These are phyloP conservation scores for Danielozyma ontarioensis DNA, from an alignment of 805 yeast genomes.

Conservation along the genomic window DNA sequence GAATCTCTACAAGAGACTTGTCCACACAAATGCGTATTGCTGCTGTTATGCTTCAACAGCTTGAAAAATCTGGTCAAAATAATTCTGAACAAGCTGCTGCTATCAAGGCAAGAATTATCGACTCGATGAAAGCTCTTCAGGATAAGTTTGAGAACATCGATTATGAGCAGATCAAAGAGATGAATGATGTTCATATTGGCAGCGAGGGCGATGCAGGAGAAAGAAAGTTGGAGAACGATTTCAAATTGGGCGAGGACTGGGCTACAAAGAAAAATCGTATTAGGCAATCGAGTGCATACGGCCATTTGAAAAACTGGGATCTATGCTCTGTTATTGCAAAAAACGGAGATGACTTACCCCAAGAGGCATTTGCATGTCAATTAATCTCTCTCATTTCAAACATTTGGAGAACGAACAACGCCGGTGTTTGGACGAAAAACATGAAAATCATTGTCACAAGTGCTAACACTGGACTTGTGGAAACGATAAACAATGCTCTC, in stretches of 20 bases:
- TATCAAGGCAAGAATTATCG: slow-evolving; percentile 14
- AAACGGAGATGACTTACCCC: slow-evolving; percentile 92
- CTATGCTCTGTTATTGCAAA: slow-evolving; percentile 92
- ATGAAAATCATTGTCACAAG: slow-evolving; percentile 93
- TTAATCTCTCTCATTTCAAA: slow-evolving; percentile 80
- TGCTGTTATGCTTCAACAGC: slow-evolving; percentile 86
- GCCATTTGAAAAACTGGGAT: slow-evolving; percentile 91
- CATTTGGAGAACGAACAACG: slow-evolving; percentile 68
- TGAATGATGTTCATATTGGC: slow-evolving; percentile 51
- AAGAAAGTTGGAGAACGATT: slow-evolving; percentile 85
- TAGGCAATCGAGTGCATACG: slow-evolving; percentile 70
- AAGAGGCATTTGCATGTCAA: slow-evolving; percentile 97
- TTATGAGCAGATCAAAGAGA: slow-evolving; percentile 39
- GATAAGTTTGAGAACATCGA: slow-evolving; percentile 36
- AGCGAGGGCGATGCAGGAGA: slow-evolving; percentile 69
- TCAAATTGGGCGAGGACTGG: slow-evolving; percentile 96
- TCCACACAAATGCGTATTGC: slow-evolving; percentile 96
- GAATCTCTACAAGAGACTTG: slow-evolving; percentile 39
- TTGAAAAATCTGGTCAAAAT: slow-evolving; percentile 71
- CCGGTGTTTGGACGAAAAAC: slow-evolving; percentile 84
- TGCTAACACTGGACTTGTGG: slow-evolving; percentile 86
- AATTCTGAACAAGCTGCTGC: slow-evolving; percentile 29
- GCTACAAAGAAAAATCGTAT: slow-evolving; percentile 73
- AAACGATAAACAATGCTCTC: slow-evolving; percentile 91
- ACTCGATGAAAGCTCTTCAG: slow-evolving; percentile 33